These are phyloP conservation scores for Linnemannia schmuckeri DNA, from an alignment of 192 early-diverging fungal species.

Conservation along the genomic window DNA sequence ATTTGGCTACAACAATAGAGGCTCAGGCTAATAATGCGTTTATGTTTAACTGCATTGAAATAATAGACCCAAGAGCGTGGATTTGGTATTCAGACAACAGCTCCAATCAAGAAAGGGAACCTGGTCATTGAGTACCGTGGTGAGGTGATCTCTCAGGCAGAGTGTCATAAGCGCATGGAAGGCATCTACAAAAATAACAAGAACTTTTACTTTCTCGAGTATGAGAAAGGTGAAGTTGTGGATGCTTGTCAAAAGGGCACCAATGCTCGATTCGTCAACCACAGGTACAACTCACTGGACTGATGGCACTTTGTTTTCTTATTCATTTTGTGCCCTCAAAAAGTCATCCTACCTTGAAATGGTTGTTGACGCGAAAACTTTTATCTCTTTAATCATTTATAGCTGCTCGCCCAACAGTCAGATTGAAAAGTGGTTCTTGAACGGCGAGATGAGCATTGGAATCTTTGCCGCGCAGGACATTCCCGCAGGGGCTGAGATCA, in stretches of 20 bases:
- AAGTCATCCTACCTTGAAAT: too few relatives aligned
- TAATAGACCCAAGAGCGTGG: slow-evolving; percentile 74
- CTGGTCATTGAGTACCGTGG: slow-evolving; percentile 88
- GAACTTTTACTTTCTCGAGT: slow-evolving; percentile 87
- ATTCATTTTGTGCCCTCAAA: too few relatives aligned
- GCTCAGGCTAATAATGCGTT: too few relatives aligned
- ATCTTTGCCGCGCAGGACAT: slow-evolving; percentile 82
- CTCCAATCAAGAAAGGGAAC: slow-evolving; percentile 65
- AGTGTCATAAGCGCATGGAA: slow-evolving; percentile 80
- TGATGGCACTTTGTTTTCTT: too few relatives aligned
- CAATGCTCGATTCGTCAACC: slow-evolving; percentile 88
- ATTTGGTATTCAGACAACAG: slow-evolving; percentile 74
- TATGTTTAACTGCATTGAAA: background rate
- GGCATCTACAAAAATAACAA: slow-evolving; percentile 72
- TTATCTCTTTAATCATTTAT: background rate
- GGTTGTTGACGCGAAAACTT: background rate
- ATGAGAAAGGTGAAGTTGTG: slow-evolving; percentile 79
- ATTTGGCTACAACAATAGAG: background rate
- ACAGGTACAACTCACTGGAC: slow-evolving; percentile 53
- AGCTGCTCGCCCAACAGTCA: slow-evolving; percentile 89
- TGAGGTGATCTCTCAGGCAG: slow-evolving; percentile 78
- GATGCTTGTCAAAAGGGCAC: slow-evolving; percentile 85
- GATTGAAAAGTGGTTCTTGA: slow-evolving; percentile 89
- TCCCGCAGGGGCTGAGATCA: slow-evolving; percentile 73
- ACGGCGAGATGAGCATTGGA: slow-evolving; percentile 81